Conservation (phyloP, 1,284 basidiomycete species). For the Cutaneotrichosporon cavernicola region DNA sequence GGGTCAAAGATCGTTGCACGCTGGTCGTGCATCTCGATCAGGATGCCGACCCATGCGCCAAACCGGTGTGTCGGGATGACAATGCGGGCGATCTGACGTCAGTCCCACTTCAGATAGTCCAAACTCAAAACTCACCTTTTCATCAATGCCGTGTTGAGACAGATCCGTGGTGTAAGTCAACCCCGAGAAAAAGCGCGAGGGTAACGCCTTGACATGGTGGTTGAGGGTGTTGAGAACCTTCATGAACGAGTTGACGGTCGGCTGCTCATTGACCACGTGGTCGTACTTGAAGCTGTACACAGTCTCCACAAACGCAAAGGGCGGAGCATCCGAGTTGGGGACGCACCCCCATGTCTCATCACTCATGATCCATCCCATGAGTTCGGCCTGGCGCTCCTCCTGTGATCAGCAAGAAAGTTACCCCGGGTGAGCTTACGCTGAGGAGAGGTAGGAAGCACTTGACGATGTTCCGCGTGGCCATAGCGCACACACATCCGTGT, state of each 20-base stretch:
- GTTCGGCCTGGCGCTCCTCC: conserved; percentile 5
- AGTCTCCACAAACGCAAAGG: neutral
- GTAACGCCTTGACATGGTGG: neutral
- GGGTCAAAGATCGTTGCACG: neutral
- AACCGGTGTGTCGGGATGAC: neutral
- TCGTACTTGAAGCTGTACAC: neutral
- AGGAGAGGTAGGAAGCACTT: neutral
- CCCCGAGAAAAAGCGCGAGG: neutral
- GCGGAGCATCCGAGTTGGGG: neutral
- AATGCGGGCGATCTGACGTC: neutral
- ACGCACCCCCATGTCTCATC: conserved; percentile 7
- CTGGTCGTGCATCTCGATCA: neutral
- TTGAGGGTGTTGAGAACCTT: neutral
- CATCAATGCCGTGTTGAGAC: neutral
- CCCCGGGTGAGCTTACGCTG: neutral
- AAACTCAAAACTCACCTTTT: neutral
- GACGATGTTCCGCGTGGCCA: conserved; percentile 1
- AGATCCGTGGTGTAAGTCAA: neutral
- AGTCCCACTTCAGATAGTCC: neutral
- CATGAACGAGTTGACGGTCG: conserved; percentile 7
- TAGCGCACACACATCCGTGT: neutral
- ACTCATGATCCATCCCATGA: neutral
- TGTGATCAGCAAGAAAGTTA: neutral
- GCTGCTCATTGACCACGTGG: neutral
- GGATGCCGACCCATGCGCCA: conserved; percentile 6